Percentiles rank a stretch among this genome's conserved stretches.
These are phyloP conservation scores for Macadamia tetraphylla DNA, from an alignment of 164 flowering plant species.

Conservation along the genomic window DNA sequence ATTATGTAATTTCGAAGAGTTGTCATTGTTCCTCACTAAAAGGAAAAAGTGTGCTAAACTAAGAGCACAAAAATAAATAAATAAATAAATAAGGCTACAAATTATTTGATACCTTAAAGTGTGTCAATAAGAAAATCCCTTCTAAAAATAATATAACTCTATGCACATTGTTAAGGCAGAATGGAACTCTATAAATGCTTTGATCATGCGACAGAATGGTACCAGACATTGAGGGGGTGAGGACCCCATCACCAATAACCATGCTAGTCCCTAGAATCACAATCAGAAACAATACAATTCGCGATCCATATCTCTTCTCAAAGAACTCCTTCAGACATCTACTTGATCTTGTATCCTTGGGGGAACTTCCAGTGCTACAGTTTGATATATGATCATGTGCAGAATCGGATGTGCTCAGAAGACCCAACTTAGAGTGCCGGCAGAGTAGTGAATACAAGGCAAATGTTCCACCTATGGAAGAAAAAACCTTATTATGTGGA, in stretches of 20 bases:
- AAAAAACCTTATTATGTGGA: neutral
- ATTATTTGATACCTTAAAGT: no score
- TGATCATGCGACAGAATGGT: neutral
- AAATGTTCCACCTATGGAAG: slow-evolving; percentile 55
- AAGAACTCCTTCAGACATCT: slow-evolving; percentile 33
- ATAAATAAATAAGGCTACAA: no score
- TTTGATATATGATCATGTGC: slow-evolving; percentile 25
- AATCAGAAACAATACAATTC: slow-evolving; percentile 33
- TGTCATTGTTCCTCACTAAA: no score
- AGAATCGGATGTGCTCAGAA: slow-evolving; percentile 22
- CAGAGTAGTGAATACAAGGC: slow-evolving; percentile 60
- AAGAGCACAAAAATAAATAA: no score
- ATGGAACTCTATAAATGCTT: neutral
- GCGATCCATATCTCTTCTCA: slow-evolving; percentile 35
- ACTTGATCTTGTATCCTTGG: slow-evolving; percentile 29
- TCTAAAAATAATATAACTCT: no score
- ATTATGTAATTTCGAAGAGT: no score
- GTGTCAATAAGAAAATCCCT: no score
- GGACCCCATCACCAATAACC: slow-evolving; percentile 58
- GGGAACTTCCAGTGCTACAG: slow-evolving; percentile 9
- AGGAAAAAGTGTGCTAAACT: no score
- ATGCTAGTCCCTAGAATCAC: slow-evolving; percentile 55
- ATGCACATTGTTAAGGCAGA: neutral
- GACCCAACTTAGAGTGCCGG: slow-evolving; percentile 36
- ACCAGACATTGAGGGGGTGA: slow-evolving; percentile 63